These are phyloP conservation scores for Daedaleopsis sinensis DNA, from an alignment of 768 basidiomycete species.

Conservation along the genomic window DNA sequence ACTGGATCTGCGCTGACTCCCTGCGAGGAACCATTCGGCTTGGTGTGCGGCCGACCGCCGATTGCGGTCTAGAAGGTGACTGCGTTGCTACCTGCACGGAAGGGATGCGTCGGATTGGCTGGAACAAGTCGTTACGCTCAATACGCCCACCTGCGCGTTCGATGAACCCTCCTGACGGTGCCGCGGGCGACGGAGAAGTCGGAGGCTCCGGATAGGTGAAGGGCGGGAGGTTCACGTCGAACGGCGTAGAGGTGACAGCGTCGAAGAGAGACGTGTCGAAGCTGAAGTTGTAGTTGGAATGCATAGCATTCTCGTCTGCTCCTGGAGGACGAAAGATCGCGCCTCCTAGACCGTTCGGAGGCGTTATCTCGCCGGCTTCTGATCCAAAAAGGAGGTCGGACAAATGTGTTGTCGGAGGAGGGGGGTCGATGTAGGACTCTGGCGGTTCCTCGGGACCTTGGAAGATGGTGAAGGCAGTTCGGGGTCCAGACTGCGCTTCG, in stretches of 20 bases:
- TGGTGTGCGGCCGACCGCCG: conserved; percentile 9
- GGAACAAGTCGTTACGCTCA: conserved; percentile 29
- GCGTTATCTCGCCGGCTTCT: conserved; percentile 22
- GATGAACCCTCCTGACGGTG: conserved; percentile 28
- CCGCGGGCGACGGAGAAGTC: conserved; percentile 55
- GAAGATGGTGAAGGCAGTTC: conserved; percentile 52
- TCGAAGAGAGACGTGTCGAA: conserved; percentile 27
- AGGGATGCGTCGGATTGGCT: conserved; percentile 17
- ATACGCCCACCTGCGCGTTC: conserved; percentile 28
- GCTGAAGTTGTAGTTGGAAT: conserved; percentile 28
- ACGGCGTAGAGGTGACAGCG: conserved; percentile 32
- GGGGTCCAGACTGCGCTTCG: not conserved
- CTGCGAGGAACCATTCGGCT: conserved; percentile 8
- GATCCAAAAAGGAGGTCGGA: conserved; percentile 49
- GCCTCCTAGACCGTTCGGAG: not conserved
- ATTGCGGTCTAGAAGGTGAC: conserved; percentile 15
- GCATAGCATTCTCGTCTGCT: conserved; percentile 17
- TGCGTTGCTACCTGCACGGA: not conserved
- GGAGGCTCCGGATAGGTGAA: conserved; percentile 51
- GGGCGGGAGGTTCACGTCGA: conserved; percentile 9
- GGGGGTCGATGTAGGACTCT: conserved; percentile 30
- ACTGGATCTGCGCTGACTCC: not conserved
- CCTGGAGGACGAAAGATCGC: conserved; percentile 8
- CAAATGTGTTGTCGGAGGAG: conserved; percentile 54
- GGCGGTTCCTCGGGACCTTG: conserved; percentile 40